Evolutionary conservation across 768 basidiomycete species (phyloP), one percentile per base, ranked within the genome.

Genomic region (Daedaleopsis nitida): DNA sequence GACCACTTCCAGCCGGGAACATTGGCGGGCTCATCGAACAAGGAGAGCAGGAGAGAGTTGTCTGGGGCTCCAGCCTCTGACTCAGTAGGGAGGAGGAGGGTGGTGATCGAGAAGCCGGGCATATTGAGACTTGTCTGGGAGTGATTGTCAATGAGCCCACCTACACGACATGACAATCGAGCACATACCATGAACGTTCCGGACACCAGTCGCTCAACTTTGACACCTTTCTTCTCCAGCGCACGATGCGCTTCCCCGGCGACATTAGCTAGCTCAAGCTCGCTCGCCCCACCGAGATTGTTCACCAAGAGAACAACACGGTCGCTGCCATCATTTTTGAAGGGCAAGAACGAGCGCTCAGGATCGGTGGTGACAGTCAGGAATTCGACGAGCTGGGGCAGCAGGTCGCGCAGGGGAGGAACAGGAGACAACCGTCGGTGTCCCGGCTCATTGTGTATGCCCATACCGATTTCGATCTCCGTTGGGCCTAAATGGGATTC

Each of bases 381-480:
- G 64, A 91, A 78, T 45, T 86, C 84, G 23, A 95, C 75, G 48
- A 96, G 79, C 65, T 84, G 78, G n/a, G 81, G 79, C 48, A 95
- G 78, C 57, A 96, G 84, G 63, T 88, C 78, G 16, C 82, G 79
- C 50, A 92, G 81, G 11, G 87, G 80, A 0, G 94, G 93, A 3
- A 88, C 78, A 5, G 89, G 91, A 0, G 87, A 86, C 38, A 89
- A 65, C 32, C 86, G 86, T 44, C 78, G 76, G 63, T 86, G 81
- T 9, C 91, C 94, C 50, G 86, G 84, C 75, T 96, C 94, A 68
- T 96, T 96, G 76, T 96, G 94, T 58, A 96, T 91, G 13, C 94
- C 91, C 79, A 92, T 85, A 17, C 94, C 94, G 60, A 96, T 88
- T 75, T 96, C 94, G 55, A 94, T 84, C 72, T 94, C 91, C 21